phyloP scores from a whole-genome alignment of 768 basidiomycete genomes.

The Boletus speciosus region DNA sequence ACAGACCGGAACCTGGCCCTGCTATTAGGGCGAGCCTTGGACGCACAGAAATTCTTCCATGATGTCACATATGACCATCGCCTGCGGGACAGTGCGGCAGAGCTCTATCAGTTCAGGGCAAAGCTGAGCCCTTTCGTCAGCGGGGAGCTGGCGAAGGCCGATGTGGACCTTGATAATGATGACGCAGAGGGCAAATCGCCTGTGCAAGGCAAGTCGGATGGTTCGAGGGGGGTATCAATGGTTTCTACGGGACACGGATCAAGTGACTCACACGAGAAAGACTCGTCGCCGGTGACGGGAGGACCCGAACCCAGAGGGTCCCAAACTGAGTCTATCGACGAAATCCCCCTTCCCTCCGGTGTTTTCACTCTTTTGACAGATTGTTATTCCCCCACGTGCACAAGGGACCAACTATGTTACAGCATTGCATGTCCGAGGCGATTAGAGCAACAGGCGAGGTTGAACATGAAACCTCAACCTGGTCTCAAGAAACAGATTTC shows the following conservation, averaged over 20 bases:
- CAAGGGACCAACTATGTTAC: conserved; percentile 91
- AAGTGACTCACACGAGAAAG: conserved; percentile 34
- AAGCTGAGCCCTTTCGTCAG: conserved; percentile 83
- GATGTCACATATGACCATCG: conserved; percentile 99
- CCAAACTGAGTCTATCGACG: conserved; percentile 50
- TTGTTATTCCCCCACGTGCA: conserved; percentile 98
- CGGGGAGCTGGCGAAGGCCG: conserved; percentile 52
- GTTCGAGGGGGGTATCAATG: conserved; percentile 21
- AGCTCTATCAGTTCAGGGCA: conserved; percentile 91
- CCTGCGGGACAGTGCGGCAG: conserved; percentile 79
- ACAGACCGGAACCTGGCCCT: conserved; percentile 95
- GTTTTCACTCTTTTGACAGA: conserved; percentile 96
- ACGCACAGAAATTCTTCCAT: conserved; percentile 98
- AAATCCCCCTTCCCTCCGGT: conserved; percentile 77
- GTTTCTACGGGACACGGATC: conserved; percentile 33
- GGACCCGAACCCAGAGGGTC: conserved; percentile 23
- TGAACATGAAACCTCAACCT: conserved; percentile 93
- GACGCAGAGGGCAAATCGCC: conserved; percentile 31
- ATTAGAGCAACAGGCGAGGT: conserved; percentile 87
- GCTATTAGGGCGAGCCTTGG: conserved; percentile 90
- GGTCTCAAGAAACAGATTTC: conserved; percentile 84
- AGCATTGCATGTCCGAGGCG: conserved; percentile 94
- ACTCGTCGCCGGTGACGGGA: conserved; percentile 27
- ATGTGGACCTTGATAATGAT: conserved; percentile 35
- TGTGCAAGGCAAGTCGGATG: conserved; percentile 18